Percentiles rank a stretch among this genome's conserved stretches.
Conservation (phyloP, 495 filamentous ascomycete genomes). For the Baudoinia panamericana region DNA sequence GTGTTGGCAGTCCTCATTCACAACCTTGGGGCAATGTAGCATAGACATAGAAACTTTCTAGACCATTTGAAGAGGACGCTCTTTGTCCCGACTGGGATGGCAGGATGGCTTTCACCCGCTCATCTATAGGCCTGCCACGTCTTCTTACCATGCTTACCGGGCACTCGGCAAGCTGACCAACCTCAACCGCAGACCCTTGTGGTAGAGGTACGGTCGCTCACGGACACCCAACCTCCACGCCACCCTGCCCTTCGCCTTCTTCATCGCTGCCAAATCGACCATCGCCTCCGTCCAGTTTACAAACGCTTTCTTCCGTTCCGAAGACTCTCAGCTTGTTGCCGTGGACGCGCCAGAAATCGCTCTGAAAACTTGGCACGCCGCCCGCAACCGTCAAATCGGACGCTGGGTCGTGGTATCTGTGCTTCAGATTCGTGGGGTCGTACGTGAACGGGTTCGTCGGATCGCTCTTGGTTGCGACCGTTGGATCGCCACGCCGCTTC, state of each 20-base stretch:
- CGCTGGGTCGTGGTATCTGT: slow-evolving; percentile 4
- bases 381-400: slow-evolving; percentile 1
- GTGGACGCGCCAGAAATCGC: slow-evolving; percentile 48
- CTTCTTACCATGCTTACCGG: too few relatives aligned
- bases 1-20: too few relatives aligned
- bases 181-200: too few relatives aligned
- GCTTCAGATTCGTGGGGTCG: slow-evolving; percentile 5
- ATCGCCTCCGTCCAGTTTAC: slow-evolving; percentile 23
- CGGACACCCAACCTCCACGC: slow-evolving; percentile 3
- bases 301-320: slow-evolving; percentile 47
- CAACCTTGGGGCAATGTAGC: too few relatives aligned
- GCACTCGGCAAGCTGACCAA: too few relatives aligned
- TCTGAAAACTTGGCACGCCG: slow-evolving; percentile 37
- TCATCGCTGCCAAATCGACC: neutral
- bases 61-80: too few relatives aligned
- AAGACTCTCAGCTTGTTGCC: slow-evolving; percentile 54
- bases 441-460: slow-evolving; percentile 5
- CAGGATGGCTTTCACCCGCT: slow-evolving; percentile 4
- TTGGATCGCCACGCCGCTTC: slow-evolving; percentile 16
- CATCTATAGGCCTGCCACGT: neutral
- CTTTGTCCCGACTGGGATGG: too few relatives aligned
- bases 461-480: neutral
- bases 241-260: slow-evolving; percentile 9
- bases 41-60: too few relatives aligned
- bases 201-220: neutral